Conservation (phyloP, 192 early-diverging fungal species). For the Oehlia diaphana region DNA sequence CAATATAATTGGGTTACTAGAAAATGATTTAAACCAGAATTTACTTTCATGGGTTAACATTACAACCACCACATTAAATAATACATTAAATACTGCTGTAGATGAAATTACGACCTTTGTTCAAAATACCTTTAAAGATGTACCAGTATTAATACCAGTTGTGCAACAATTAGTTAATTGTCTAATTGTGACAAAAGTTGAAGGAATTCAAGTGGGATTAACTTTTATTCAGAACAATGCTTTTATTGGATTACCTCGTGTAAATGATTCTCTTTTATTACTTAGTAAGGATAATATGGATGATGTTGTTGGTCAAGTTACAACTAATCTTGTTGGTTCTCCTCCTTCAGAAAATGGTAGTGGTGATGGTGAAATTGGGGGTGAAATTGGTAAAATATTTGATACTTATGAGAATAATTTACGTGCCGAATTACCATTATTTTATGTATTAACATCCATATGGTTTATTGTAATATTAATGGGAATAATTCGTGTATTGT, state of each 20-base stretch:
- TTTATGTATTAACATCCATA: constrained; percentile 1
- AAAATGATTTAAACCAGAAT: constrained; percentile 14
- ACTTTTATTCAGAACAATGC: constrained; percentile 25
- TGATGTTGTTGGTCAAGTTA: constrained; percentile 4
- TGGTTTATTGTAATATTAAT: constrained; percentile 12
- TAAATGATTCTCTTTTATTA: constrained; percentile 2
- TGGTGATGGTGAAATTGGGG: not conserved
- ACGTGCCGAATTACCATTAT: constrained; percentile 1
- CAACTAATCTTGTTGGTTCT: constrained; percentile 8
- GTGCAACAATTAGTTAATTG: constrained; percentile 12
- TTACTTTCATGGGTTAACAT: constrained; percentile 21
- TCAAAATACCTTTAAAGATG: not conserved
- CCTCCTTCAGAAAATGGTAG: not conserved
- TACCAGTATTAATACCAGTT: not conserved
- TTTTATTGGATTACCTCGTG: constrained; percentile 18
- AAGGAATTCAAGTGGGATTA: constrained; percentile 8
- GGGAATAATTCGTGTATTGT: constrained; percentile 19
- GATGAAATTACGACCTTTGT: constrained; percentile 24
- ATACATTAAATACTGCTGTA: constrained; percentile 17
- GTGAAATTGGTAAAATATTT: constrained; percentile 28
- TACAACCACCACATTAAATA: constrained; percentile 16
- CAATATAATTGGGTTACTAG: not conserved
- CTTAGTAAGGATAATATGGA: not conserved
- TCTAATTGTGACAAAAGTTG: constrained; percentile 16
- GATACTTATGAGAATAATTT: constrained; percentile 11